These are phyloP conservation scores for Mycosphaerella sp. DNA, from an alignment of 2,329 filamentous ascomycete species.

Conservation along the genomic window DNA sequence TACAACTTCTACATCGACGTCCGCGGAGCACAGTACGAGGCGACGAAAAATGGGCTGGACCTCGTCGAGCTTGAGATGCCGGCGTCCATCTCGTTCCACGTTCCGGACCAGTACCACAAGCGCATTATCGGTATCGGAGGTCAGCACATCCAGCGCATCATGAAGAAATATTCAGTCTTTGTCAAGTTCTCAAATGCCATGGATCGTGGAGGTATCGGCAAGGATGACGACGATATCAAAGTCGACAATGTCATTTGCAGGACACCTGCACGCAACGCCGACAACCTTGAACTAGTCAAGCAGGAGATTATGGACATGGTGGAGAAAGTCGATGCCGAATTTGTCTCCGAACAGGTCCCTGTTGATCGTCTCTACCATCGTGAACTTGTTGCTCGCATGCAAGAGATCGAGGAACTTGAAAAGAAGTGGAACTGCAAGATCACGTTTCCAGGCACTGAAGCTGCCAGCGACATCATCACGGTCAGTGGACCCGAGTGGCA, in stretches of 20 bases:
- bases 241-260: constrained; percentile 99
- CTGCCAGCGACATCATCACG: constrained; percentile 91
- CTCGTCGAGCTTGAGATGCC: constrained; percentile 99
- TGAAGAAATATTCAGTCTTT: constrained; percentile 99
- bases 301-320: constrained; percentile 99
- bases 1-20: constrained; percentile 99
- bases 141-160: constrained; percentile 97
- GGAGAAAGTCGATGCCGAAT: constrained; percentile 93
- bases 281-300: constrained; percentile 94
- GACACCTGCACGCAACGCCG: constrained; percentile 91
- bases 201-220: constrained; percentile 88
- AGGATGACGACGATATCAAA: constrained; percentile 96
- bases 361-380: constrained; percentile 95
- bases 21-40: constrained; percentile 83
- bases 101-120: constrained; percentile 98
- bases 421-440: constrained; percentile 99
- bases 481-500: constrained; percentile 97
- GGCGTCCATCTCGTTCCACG: constrained; percentile 97
- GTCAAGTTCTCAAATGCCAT: constrained; percentile 99
- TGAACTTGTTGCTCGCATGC: constrained; percentile 79
- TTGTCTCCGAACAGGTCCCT: constrained; percentile 86
- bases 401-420: constrained; percentile 88
- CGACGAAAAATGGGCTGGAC: constrained; percentile 84
- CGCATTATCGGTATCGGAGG: constrained; percentile 98
- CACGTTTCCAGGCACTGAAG: constrained; percentile 93